phyloP scores from a whole-genome alignment of 495 filamentous ascomycete species.

The Podospora conica region DNA sequence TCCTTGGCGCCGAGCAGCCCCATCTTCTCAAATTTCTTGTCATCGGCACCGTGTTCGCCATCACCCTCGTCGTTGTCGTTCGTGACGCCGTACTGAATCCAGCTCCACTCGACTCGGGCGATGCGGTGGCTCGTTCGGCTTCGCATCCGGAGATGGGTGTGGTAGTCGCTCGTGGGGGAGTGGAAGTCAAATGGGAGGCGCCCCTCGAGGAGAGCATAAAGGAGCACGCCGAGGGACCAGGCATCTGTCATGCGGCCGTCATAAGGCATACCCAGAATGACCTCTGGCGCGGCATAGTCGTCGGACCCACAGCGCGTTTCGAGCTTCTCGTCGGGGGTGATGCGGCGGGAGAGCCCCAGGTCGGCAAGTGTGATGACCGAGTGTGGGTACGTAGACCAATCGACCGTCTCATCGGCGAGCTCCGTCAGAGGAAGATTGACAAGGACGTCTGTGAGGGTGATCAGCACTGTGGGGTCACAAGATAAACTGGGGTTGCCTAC shows the following conservation, averaged over 20 bases:
- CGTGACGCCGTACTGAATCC: conserved; percentile 68
- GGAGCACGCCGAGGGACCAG: conserved; percentile 88
- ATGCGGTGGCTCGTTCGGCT: conserved; percentile 86
- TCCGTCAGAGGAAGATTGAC: conserved; percentile 65
- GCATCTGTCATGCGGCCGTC: conserved; percentile 90
- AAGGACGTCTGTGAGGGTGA: conserved; percentile 62
- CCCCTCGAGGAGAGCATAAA: conserved; percentile 90
- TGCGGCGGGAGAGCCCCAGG: conserved; percentile 79
- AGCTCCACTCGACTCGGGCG: conserved; percentile 88
- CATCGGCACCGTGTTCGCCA: conserved; percentile 41
- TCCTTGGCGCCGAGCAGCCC: conserved; percentile 67
- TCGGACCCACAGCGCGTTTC: conserved; percentile 90
- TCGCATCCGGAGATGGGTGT: conserved; percentile 49
- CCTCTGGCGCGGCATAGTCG: conserved; percentile 94
- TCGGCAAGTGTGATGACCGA: conserved; percentile 86
- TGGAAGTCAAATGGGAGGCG: conserved; percentile 86
- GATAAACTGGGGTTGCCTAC: conserved; percentile 41
- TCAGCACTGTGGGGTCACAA: conserved; percentile 20
- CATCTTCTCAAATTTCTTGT: conserved; percentile 46
- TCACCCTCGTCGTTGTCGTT: conserved; percentile 53
- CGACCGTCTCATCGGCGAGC: conserved; percentile 35
- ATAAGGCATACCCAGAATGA: conserved; percentile 90
- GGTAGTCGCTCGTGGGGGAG: conserved; percentile 64
- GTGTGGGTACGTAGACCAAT: conserved; percentile 69
- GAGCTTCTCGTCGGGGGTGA: conserved; percentile 71